phyloP scores from a whole-genome alignment of 208 protist genomes.

The Balamuthia mandrillaris region DNA sequence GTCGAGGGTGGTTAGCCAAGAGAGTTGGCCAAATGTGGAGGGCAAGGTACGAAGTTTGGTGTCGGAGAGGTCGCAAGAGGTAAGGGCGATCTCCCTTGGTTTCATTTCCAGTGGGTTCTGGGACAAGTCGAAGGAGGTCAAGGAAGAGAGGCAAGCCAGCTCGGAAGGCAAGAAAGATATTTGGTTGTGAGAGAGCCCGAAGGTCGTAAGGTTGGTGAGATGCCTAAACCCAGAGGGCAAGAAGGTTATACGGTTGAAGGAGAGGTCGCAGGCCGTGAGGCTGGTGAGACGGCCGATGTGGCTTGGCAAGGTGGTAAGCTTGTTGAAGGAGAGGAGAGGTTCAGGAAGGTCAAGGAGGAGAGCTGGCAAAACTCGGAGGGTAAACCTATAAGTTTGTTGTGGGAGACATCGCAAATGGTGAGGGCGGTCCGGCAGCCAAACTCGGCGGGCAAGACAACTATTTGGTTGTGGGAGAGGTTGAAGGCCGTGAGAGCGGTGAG shows the following conservation, averaged over 20 bases:
- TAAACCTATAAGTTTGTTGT: not conserved
- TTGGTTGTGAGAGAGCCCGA: not conserved
- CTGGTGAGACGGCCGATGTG: not conserved
- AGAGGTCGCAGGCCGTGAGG: not conserved
- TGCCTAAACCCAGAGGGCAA: not conserved
- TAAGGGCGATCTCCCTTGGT: too few relatives aligned
- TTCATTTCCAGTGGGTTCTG: not conserved
- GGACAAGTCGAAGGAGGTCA: not conserved
- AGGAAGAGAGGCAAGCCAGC: not conserved
- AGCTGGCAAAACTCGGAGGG: too few relatives aligned
- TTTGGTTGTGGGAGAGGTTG: not conserved
- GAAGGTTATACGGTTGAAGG: not conserved
- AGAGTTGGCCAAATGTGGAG: not conserved
- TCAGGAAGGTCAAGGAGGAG: too few relatives aligned
- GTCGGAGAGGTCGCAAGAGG: not conserved
- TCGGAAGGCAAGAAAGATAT: not conserved
- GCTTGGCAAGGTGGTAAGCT: not conserved
- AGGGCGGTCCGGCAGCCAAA: not conserved
- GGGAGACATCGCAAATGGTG: not conserved
- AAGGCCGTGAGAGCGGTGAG: not conserved
- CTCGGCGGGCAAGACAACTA: not conserved
- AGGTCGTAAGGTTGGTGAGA: too few relatives aligned
- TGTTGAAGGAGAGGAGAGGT: not conserved
- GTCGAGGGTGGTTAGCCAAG: constrained; percentile 12
- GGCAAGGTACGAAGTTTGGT: not conserved